Evolutionary conservation across 495 filamentous ascomycete genomes (phyloP).

Genomic region (Glutinoglossum americanum): DNA sequence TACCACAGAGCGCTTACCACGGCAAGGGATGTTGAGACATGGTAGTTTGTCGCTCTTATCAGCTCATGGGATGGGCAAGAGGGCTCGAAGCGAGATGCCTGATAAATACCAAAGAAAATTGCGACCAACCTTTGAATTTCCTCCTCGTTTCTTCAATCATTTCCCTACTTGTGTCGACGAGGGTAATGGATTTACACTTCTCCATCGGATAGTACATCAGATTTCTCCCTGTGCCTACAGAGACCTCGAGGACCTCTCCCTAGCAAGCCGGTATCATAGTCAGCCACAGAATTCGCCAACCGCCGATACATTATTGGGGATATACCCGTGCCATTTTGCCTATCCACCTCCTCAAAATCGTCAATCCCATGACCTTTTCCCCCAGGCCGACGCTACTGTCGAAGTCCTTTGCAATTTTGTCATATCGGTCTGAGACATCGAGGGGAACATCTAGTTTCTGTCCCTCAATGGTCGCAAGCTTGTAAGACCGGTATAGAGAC

Average conservation of each 20-base stretch:
- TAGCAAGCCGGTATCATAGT: constrained; percentile 3
- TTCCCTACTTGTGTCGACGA: constrained; percentile 39
- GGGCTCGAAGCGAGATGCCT: too few species aligned
- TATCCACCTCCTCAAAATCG: constrained; percentile 35
- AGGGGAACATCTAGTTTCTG: constrained; percentile 21
- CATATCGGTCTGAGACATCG: constrained; percentile 35
- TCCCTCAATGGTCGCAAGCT: constrained; percentile 17
- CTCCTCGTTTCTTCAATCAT: constrained; percentile 40
- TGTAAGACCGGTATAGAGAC: constrained; percentile 28
- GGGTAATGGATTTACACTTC: constrained; percentile 27
- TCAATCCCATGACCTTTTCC: constrained; percentile 45
- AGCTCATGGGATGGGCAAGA: too few species aligned
- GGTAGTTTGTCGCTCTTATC: too few species aligned
- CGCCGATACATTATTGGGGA: neutral
- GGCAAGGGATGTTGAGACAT: too few species aligned
- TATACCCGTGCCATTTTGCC: constrained; percentile 24
- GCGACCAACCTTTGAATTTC: constrained; percentile 27
- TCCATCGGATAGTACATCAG: constrained; percentile 42
- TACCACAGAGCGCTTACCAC: too few species aligned
- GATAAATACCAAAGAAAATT: neutral
- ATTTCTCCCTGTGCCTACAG: constrained; percentile 83
- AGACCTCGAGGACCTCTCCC: constrained; percentile 76
- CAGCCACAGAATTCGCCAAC: neutral
- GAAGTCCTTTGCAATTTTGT: constrained; percentile 33
- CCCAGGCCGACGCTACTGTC: constrained; percentile 41